Percentiles rank a stretch among this genome's conserved stretches.
Conservation (phyloP, 2,329 filamentous ascomycete species). For the Pyrenophora tritici-repentis region DNA sequence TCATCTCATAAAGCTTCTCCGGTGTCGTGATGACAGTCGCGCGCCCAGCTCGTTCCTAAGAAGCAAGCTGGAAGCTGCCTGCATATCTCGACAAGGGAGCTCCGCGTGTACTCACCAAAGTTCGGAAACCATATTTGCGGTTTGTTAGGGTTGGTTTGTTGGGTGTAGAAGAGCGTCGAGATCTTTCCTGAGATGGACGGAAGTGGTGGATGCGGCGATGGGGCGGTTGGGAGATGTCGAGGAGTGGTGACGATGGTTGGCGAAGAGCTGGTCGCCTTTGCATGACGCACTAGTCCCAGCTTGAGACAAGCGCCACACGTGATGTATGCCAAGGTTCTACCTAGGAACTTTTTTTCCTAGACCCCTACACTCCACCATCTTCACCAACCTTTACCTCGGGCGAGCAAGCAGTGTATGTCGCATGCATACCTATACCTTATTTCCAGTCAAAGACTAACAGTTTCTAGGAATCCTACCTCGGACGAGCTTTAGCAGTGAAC, state of each 20-base stretch:
- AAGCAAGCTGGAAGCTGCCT: slow-evolving; percentile 46
- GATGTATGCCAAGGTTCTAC: slow-evolving; percentile 26
- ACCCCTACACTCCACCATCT: slow-evolving; percentile 5
- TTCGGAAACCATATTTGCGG: slow-evolving; percentile 73
- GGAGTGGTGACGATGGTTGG: slow-evolving; percentile 46
- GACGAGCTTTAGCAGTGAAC: slow-evolving; percentile 47
- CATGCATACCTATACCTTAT: no score
- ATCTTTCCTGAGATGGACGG: slow-evolving; percentile 39
- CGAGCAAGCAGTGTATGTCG: slow-evolving; percentile 41
- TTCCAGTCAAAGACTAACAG: no score
- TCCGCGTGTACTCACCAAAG: slow-evolving; percentile 70
- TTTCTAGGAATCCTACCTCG: slow-evolving; percentile 28
- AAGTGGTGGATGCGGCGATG: slow-evolving; percentile 34
- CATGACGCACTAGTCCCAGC: slow-evolving; percentile 21
- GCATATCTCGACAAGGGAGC: slow-evolving; percentile 32
- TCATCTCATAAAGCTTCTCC: slow-evolving; percentile 18
- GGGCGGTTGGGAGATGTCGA: slow-evolving; percentile 35
- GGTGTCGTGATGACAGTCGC: slow-evolving; percentile 20
- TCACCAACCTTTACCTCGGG: slow-evolving; percentile 20
- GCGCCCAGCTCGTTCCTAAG: slow-evolving; percentile 43
- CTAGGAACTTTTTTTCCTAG: slow-evolving; percentile 9
- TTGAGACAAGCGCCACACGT: slow-evolving; percentile 27
- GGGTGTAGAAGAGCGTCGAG: slow-evolving; percentile 25
- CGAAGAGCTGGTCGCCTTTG: slow-evolving; percentile 32
- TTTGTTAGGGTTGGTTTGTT: slow-evolving; percentile 25